Conservation (phyloP, 768 basidiomycete genomes). For the Suillus occidentalis region DNA sequence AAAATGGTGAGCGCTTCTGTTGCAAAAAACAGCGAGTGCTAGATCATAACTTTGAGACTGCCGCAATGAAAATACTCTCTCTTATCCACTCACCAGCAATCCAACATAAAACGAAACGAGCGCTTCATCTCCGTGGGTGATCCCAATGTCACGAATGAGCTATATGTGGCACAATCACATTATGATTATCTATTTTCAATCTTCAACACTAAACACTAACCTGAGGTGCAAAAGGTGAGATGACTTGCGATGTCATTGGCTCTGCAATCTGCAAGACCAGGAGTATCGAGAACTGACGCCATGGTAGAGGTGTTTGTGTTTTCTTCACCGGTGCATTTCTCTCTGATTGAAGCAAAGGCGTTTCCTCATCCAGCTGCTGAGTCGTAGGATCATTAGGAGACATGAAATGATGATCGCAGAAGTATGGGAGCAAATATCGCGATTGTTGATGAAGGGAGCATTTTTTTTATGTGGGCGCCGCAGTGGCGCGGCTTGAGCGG, state of each 20-base stretch:
- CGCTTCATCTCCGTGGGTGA: slow-evolving; percentile 46
- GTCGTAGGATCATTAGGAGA: not conserved
- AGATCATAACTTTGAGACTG: not conserved
- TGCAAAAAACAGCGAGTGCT: slow-evolving; percentile 52
- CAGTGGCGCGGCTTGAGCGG: not conserved
- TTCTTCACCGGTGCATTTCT: slow-evolving; percentile 23
- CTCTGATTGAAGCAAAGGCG: slow-evolving; percentile 46
- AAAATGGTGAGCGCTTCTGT: slow-evolving; percentile 48
- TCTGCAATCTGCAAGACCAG: slow-evolving; percentile 73
- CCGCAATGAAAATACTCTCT: not conserved
- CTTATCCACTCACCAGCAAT: slow-evolving; percentile 38
- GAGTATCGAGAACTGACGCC: slow-evolving; percentile 66
- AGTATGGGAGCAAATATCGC: not conserved
- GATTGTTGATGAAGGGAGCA: not conserved
- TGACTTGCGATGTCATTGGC: slow-evolving; percentile 71
- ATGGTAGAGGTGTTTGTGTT: slow-evolving; percentile 58
- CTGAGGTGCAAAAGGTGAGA: slow-evolving; percentile 69
- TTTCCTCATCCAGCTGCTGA: slow-evolving; percentile 52
- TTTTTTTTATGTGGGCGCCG: not conserved
- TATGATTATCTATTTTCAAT: not conserved
- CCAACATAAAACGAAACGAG: slow-evolving; percentile 50
- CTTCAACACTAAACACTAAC: slow-evolving; percentile 33
- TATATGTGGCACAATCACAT: slow-evolving; percentile 10
- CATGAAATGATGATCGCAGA: slow-evolving; percentile 10
- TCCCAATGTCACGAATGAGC: slow-evolving; percentile 31